Evolutionary conservation across 768 basidiomycete species (phyloP).

Genomic region (Rhodotorula sphaerocarpa): DNA sequence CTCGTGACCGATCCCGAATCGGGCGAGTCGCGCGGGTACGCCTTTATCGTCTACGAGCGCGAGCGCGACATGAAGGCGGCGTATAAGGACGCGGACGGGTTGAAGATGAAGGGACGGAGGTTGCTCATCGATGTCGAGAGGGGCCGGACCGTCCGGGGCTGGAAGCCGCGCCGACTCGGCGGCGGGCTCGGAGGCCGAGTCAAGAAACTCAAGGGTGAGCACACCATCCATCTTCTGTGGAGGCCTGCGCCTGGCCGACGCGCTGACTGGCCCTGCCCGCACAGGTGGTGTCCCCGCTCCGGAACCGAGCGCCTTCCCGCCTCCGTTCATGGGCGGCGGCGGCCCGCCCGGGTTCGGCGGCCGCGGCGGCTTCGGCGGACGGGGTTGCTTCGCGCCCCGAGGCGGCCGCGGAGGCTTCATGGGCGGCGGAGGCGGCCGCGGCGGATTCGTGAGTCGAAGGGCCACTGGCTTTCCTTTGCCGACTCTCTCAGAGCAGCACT

Average conservation of each 20-base stretch:
- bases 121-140: conserved; percentile 97
- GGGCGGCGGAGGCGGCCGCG: conserved; percentile 31
- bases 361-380: conserved; percentile 43
- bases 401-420: conserved; percentile 21
- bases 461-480: conserved; percentile 39
- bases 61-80: conserved; percentile 99
- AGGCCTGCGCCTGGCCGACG: no score
- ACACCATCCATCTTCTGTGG: neutral
- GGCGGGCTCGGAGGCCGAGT: conserved; percentile 99
- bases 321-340: conserved; percentile 12
- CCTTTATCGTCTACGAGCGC: conserved; percentile 93
- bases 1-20: conserved; percentile 71
- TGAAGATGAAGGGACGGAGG: conserved; percentile 90
- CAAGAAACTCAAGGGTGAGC: conserved; percentile 47
- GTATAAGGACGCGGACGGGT: conserved; percentile 96
- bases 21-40: conserved; percentile 73
- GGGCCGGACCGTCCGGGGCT: conserved; percentile 92
- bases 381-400: conserved; percentile 33
- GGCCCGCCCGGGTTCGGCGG: conserved; percentile 40
- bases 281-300: conserved; percentile 40
- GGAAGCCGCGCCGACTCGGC: conserved; percentile 92
- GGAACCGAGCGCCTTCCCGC: conserved; percentile 45
- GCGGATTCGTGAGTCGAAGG: neutral
- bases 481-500: neutral
- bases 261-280: no score